Conservation (phyloP, 176 grass and related monocot species). For the Rhynchospora breviuscula region DNA sequence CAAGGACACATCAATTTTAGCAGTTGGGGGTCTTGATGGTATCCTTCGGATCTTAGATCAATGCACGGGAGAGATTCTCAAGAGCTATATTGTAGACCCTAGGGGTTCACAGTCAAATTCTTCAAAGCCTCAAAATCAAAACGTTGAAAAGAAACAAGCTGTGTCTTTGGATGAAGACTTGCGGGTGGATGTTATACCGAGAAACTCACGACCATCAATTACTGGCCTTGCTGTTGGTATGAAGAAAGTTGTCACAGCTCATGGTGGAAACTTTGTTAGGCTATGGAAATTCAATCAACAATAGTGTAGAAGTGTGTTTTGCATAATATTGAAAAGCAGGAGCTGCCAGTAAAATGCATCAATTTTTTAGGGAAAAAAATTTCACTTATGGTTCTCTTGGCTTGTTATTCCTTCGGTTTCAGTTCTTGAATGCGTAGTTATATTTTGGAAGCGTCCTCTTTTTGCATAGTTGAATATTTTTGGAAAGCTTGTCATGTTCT, state of each 20-base stretch:
- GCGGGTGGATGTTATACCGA: slow-evolving; percentile 44
- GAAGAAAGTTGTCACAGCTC: slow-evolving; percentile 84
- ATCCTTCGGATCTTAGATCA: slow-evolving; percentile 72
- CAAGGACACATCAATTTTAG: slow-evolving; percentile 46
- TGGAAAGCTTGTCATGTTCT: neutral
- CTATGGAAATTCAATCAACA: slow-evolving; percentile 49
- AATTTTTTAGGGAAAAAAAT: neutral
- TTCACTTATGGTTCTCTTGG: too few relatives aligned
- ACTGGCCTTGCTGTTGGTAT: slow-evolving; percentile 58
- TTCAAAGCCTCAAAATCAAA: slow-evolving; percentile 16
- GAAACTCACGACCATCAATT: slow-evolving; percentile 49
- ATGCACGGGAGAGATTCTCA: slow-evolving; percentile 50
- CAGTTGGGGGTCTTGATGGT: slow-evolving; percentile 65
- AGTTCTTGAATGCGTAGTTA: neutral
- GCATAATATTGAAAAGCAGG: neutral
- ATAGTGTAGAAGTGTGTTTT: neutral
- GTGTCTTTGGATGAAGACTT: slow-evolving; percentile 31
- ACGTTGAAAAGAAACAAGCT: slow-evolving; percentile 49
- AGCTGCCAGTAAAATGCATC: neutral
- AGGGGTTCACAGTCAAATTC: slow-evolving; percentile 6
- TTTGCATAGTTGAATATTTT: neutral
- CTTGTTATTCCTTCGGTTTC: too few relatives aligned
- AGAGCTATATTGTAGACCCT: slow-evolving; percentile 34
- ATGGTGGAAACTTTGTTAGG: slow-evolving; percentile 66
- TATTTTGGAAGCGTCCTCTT: neutral